phyloP scores from a whole-genome alignment of 257 asterid species.

The Pogostemon cablin region DNA sequence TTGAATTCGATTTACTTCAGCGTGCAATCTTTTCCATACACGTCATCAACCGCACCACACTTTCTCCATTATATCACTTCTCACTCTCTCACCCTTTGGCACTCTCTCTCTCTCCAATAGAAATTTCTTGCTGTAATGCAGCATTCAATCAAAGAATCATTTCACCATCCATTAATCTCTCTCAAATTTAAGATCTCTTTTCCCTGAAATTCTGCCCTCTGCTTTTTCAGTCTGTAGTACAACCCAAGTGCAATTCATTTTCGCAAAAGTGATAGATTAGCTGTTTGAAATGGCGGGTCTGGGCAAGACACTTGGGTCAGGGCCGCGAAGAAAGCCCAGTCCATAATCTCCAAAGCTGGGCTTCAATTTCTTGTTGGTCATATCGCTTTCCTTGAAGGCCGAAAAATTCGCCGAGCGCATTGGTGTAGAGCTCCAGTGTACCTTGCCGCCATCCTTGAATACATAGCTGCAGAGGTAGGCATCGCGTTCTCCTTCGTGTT shows the following conservation, averaged over 20 bases:
- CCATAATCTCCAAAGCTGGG: slow-evolving; percentile 77
- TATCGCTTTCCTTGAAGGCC: slow-evolving; percentile 79
- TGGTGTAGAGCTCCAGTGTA: slow-evolving; percentile 88
- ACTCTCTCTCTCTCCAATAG: no score
- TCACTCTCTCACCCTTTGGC: no score
- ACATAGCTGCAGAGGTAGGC: slow-evolving; percentile 77
- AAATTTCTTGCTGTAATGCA: no score
- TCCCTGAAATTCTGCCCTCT: no score
- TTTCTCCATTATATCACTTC: no score
- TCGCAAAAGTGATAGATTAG: background rate
- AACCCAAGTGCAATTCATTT: background rate
- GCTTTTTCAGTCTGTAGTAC: no score
- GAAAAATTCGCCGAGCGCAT: slow-evolving; percentile 84
- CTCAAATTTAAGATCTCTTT: no score
- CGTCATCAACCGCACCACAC: no score
- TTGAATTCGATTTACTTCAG: no score
- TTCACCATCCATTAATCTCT: no score
- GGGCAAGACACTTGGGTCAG: slow-evolving; percentile 82
- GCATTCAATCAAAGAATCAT: no score
- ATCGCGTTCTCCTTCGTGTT: background rate
- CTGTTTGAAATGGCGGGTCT: slow-evolving; percentile 66
- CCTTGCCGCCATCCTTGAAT: slow-evolving; percentile 83
- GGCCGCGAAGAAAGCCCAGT: slow-evolving; percentile 69
- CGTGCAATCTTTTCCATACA: no score
- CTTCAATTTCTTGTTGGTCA: slow-evolving; percentile 86